These are phyloP conservation scores for Petunia secreta DNA, from an alignment of 257 asterid species.

Conservation along the genomic window DNA sequence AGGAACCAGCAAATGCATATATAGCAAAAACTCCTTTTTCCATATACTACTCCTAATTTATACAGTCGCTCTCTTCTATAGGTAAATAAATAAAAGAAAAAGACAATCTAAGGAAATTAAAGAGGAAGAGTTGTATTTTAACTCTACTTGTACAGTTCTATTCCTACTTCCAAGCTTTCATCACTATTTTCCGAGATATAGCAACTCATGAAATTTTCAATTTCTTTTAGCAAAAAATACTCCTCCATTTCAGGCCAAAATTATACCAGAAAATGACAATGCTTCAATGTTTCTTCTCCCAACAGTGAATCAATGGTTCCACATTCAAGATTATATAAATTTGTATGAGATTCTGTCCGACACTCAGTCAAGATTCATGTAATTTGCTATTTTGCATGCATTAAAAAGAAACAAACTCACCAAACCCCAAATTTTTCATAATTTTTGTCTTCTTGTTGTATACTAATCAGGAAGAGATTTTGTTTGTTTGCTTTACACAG, in stretches of 20 bases:
- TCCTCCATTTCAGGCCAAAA: not conserved
- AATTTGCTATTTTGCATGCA: not conserved
- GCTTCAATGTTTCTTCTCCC: not conserved
- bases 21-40: too few relatives aligned
- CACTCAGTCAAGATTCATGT: not conserved
- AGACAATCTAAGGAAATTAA: not conserved
- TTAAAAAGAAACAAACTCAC: not conserved
- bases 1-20: too few relatives aligned
- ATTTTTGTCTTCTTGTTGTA: conserved; percentile 6
- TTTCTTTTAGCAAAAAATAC: not conserved
- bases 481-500: not conserved
- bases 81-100: not conserved
- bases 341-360: not conserved
- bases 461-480: not conserved
- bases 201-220: not conserved
- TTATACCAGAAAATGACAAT: not conserved
- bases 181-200: too few relatives aligned
- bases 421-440: not conserved
- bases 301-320: not conserved
- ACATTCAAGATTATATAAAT: too few relatives aligned
- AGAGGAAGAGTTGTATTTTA: not conserved
- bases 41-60: too few relatives aligned
- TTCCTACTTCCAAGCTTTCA: not conserved
- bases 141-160: not conserved
- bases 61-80: not conserved